These are phyloP conservation scores for Begonia fuchsioides DNA, from an alignment of 306 rosid species.

Conservation along the genomic window DNA sequence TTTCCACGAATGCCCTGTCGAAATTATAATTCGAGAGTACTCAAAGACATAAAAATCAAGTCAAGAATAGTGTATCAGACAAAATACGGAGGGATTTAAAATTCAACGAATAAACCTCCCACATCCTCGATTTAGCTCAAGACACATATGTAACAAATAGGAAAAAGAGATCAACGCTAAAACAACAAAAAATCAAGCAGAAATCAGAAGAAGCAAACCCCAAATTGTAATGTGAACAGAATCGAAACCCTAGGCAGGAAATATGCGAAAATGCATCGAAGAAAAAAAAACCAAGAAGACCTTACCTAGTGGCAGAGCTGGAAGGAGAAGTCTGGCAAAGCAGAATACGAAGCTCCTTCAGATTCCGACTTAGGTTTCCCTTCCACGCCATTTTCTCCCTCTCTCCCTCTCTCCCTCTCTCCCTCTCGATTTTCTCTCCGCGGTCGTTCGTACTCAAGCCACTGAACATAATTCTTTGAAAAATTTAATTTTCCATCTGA, in stretches of 20 bases:
- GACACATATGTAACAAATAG: no score
- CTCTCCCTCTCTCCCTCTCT: constrained; percentile 6
- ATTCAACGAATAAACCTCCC: no score
- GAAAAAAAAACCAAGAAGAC: constrained; percentile 2
- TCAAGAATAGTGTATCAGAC: not conserved
- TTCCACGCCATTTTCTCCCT: constrained; percentile 99
- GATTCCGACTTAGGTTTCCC: constrained; percentile 48
- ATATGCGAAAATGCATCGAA: constrained; percentile 4
- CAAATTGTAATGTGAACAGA: no score
- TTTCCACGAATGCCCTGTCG: constrained; percentile 70
- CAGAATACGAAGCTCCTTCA: constrained; percentile 80
- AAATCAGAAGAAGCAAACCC: no score
- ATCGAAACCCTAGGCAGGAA: not conserved
- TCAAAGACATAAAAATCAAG: not conserved
- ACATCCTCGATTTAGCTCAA: no score
- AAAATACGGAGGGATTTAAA: no score
- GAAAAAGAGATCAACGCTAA: no score
- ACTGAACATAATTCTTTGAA: no score
- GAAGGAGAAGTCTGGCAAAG: constrained; percentile 89
- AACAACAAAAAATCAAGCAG: no score
- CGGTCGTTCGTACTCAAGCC: no score
- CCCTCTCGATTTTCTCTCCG: not conserved
- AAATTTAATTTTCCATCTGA: no score
- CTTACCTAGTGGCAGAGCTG: constrained; percentile 69
- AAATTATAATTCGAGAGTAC: not conserved